Evolutionary conservation across 176 grass and related monocot genomes (phyloP), one percentile per base, ranked within the genome.

Genomic region (Lolium rigidum): DNA sequence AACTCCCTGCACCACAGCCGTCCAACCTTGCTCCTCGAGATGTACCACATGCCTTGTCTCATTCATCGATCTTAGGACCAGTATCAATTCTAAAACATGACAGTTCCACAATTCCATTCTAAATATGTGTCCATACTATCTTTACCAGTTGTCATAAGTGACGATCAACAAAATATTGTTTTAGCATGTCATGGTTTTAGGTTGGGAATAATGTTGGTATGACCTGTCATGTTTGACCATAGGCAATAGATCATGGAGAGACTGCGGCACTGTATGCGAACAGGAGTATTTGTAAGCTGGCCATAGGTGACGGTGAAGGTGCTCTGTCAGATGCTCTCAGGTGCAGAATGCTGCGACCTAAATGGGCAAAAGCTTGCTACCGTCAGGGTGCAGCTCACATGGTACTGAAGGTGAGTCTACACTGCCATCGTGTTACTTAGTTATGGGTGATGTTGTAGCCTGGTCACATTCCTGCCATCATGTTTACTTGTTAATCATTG

Each of bases 281-380:
- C 50, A 88, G 90, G 65, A 88, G 90, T 62, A 57, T 82, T 6
- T 91, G 90, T 62, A 88, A 79, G 83, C 60, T 85, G 52, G 31
- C 11, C 31, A 43, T 83, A 82, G 86, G 90, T 61, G 86, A 91
- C 58, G 86, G 77, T 1, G 76, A 80, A 69, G 38, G 52, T 25
- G 74, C 90, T 56, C 59, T 88, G 25, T 70, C 68, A 31, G 90
- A 91, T 72, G 86, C 85, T 77, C 38, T 76, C 18, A 35, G 47
- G 60, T 87, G 77, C 39, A 84, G 82, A 59, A 85, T 77, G 59
- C 24, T 91, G 68, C 71, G 50, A 16, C 86, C 82, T 61, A 38
- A 85, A 38, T 88, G 90, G 77, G 80, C 67, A 52, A 91, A 91
- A 78, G 76, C 86, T 65, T 82, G 82, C 77, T 91, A 91, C 67